Base-by-base conservation (phyloP, 1,284 basidiomycete genomes). In the Caloboletus inedulis region DNA sequence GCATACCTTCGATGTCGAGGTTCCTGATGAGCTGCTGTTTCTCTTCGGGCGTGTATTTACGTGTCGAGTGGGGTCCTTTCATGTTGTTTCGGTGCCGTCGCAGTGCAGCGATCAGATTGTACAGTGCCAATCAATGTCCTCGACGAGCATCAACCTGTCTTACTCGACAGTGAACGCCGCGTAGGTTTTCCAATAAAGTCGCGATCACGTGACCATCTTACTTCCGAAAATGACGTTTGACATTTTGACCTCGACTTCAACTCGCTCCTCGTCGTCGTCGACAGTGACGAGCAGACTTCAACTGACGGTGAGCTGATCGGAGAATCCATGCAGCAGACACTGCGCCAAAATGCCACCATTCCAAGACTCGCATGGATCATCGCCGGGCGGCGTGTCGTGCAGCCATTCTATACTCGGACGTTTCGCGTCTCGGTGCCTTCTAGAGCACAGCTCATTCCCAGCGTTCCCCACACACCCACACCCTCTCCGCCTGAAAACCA, bases 11-110 rank as follows among this genome's bases (percentile, higher is more conserved):
- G 55, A 90, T 78, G 58, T 90, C 87, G 48, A 91, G 77, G 65
- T 91, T 91, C 42, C 78, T 78, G 25, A 90, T 71, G 2, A 91
- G 76, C 58, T 89, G 85, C 35, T 78, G 73, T 62, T 90, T 90
- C 70, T 90, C 86, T 59, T 88, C 85, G 0, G 62, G 57, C 4
- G 75, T 73, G 57, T 73, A 80, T 54, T 70, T 74, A 29, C 70
- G 59, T 60, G 62, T 66, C 68, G 57, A 49, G 14, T 34, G 25
- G 13, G 23, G 42, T 33, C 8, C 42, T 25, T 45, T 60, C 56
- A 57, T 60, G 43, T 37, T 14, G 23, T 10, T 14, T 8, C 4
- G 5, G 13, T 16, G 12, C 14, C 16, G 25, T 25, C 30, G 14
- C 21, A 18, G 7, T 29, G 29, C 8, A 30, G 13, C 16, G 18